A percentile compares a stretch with the other conserved stretches of the same genome.
Evolutionary conservation across 306 rosid genomes (phyloP).

Genomic region (Notholithocarpus densiflorus): DNA sequence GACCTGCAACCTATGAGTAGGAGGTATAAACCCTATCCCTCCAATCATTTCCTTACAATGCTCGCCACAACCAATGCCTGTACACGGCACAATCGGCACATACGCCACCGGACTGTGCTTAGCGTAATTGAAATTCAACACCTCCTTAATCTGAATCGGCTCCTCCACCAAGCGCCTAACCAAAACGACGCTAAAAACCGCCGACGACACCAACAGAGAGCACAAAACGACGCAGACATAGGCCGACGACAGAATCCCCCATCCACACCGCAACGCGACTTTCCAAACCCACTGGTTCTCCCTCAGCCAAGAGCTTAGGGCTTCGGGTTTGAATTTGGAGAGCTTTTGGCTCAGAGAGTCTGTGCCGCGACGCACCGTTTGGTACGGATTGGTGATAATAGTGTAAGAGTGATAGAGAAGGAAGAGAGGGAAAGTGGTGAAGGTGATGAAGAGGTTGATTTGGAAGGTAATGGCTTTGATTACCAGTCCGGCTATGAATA

Average conservation of each 20-base stretch:
- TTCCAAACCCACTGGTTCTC: slow-evolving; percentile 50
- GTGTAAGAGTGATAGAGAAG: slow-evolving; percentile 35
- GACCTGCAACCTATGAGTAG: slow-evolving; percentile 44
- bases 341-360: slow-evolving; percentile 20
- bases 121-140: slow-evolving; percentile 67
- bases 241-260: slow-evolving; percentile 63
- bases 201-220: slow-evolving; percentile 46
- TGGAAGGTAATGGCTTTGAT: slow-evolving; percentile 56
- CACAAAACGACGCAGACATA: slow-evolving; percentile 53
- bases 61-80: slow-evolving; percentile 29
- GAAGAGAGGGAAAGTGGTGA: slow-evolving; percentile 44
- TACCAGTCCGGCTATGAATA: slow-evolving; percentile 41
- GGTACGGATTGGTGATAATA: slow-evolving; percentile 57
- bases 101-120: slow-evolving; percentile 65
- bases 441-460: slow-evolving; percentile 41
- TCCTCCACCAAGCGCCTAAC: slow-evolving; percentile 52
- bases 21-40: slow-evolving; percentile 42
- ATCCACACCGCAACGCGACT: slow-evolving; percentile 45
- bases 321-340: slow-evolving; percentile 9
- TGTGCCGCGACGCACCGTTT: slow-evolving; percentile 36
- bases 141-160: slow-evolving; percentile 54
- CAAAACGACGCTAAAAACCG: slow-evolving; percentile 46
- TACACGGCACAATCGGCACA: slow-evolving; percentile 49
- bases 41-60: slow-evolving; percentile 27
- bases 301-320: slow-evolving; percentile 30